A percentile compares a stretch with the other conserved stretches of the same genome.
These are phyloP conservation scores for Rosa rugosa DNA, from an alignment of 306 rosid species.

Conservation along the genomic window DNA sequence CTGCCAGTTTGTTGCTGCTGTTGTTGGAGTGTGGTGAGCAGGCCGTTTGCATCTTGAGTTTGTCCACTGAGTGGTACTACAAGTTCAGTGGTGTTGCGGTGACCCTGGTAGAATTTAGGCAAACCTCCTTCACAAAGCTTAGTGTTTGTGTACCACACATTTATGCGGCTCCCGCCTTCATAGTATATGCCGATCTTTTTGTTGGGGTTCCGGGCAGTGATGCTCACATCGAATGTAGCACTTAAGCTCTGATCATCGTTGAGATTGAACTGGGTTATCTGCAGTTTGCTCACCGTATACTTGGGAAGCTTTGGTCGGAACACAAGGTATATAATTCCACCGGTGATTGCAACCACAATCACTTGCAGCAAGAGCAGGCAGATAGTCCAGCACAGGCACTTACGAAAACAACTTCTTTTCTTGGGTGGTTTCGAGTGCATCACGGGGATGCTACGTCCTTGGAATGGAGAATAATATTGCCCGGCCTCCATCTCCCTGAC, in stretches of 20 bases:
- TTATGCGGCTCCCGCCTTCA: constrained; percentile 71
- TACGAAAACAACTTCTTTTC: constrained; percentile 63
- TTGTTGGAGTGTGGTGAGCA: constrained; percentile 22
- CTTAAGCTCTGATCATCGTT: constrained; percentile 31
- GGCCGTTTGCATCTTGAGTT: constrained; percentile 44
- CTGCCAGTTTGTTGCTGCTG: constrained; percentile 42
- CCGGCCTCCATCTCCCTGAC: not conserved
- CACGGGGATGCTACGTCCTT: constrained; percentile 35
- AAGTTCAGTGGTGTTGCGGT: constrained; percentile 65
- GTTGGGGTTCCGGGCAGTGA: constrained; percentile 78
- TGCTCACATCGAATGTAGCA: constrained; percentile 52
- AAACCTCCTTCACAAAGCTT: constrained; percentile 65
- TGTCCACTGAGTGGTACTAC: constrained; percentile 46
- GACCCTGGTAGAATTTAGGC: constrained; percentile 89
- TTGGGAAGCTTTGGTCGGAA: constrained; percentile 86
- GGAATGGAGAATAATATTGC: constrained; percentile 29
- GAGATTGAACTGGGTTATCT: constrained; percentile 38
- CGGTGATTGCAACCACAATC: constrained; percentile 44
- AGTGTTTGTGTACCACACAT: constrained; percentile 56
- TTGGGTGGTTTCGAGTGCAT: constrained; percentile 61
- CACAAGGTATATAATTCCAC: constrained; percentile 61
- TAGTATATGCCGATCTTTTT: constrained; percentile 85
- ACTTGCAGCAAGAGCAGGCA: constrained; percentile 38
- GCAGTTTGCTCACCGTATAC: constrained; percentile 48
- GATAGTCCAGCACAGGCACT: constrained; percentile 54